These are phyloP conservation scores for Lichenothelia convexa DNA, from an alignment of 495 filamentous ascomycete species.

Conservation along the genomic window DNA sequence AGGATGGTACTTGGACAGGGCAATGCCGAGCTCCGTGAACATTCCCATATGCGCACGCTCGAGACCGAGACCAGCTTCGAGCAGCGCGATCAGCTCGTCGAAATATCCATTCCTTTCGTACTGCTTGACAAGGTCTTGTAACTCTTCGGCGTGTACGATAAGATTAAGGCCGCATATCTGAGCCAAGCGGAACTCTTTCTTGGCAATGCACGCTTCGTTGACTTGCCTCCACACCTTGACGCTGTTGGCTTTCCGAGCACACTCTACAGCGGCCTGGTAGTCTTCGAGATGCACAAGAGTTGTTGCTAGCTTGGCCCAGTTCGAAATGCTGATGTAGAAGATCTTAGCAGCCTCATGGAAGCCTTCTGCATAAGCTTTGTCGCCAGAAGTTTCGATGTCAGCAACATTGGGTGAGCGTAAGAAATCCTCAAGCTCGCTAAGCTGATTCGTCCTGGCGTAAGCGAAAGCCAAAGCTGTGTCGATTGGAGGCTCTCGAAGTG, in stretches of 20 bases:
- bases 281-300: slow-evolving; percentile 91
- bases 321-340: slow-evolving; percentile 95
- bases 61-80: slow-evolving; percentile 89
- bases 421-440: slow-evolving; percentile 92
- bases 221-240: slow-evolving; percentile 99
- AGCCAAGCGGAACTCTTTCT: slow-evolving; percentile 97
- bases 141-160: slow-evolving; percentile 94
- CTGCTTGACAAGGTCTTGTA: slow-evolving; percentile 82
- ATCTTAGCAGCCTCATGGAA: slow-evolving; percentile 96
- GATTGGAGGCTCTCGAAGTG: slow-evolving; percentile 79
- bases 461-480: slow-evolving; percentile 89
- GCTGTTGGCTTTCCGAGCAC: slow-evolving; percentile 96
- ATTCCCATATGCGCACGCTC: slow-evolving; percentile 88
- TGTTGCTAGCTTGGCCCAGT: slow-evolving; percentile 98
- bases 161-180: slow-evolving; percentile 99
- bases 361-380: slow-evolving; percentile 92
- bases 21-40: slow-evolving; percentile 93
- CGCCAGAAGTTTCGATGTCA: slow-evolving; percentile 85
- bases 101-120: slow-evolving; percentile 98
- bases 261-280: slow-evolving; percentile 96
- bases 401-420: slow-evolving; percentile 85
- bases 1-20: slow-evolving; percentile 89
- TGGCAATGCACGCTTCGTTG: slow-evolving; percentile 86
- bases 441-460: slow-evolving; percentile 78
- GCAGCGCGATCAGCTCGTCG: slow-evolving; percentile 84